Conservation (phyloP, 176 grass and related monocot genomes). For the Aegilops bicornis region DNA sequence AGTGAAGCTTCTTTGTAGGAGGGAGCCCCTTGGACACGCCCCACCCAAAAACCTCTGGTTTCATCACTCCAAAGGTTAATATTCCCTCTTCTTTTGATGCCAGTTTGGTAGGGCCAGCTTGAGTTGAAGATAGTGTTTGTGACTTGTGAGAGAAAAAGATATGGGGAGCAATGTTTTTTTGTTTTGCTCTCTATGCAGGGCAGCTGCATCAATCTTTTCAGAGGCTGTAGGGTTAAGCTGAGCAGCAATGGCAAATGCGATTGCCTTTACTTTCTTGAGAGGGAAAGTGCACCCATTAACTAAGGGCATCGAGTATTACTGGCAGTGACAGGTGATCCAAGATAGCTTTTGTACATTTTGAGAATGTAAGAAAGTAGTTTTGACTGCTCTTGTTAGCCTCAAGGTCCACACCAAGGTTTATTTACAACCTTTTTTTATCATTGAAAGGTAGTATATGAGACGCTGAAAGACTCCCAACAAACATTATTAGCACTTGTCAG, state of each 20-base stretch:
- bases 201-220: constrained; percentile 40
- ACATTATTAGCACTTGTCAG: constrained; percentile 32
- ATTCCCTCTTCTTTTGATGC: constrained; percentile 96
- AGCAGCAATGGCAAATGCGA: constrained; percentile 43
- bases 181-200: constrained; percentile 30
- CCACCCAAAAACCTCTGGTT: constrained; percentile 29
- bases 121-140: constrained; percentile 1
- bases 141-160: constrained; percentile 13
- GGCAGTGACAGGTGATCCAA: not conserved
- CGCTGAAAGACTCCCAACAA: constrained; percentile 31
- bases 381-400: constrained; percentile 31
- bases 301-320: constrained; percentile 45
- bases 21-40: constrained; percentile 13
- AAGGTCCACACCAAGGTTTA: constrained; percentile 7
- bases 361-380: constrained; percentile 37
- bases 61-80: constrained; percentile 79
- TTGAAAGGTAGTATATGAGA: constrained; percentile 25
- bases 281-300: constrained; percentile 29
- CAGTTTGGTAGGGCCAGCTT: constrained; percentile 48
- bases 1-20: constrained; percentile 79
- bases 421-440: constrained; percentile 29
- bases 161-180: constrained; percentile 34
- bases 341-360: constrained; percentile 49
- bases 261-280: constrained; percentile 48
- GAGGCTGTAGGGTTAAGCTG: constrained; percentile 43